Base-by-base conservation (phyloP, 768 basidiomycete genomes). In the Sporobolomyces phaffii region DNA sequence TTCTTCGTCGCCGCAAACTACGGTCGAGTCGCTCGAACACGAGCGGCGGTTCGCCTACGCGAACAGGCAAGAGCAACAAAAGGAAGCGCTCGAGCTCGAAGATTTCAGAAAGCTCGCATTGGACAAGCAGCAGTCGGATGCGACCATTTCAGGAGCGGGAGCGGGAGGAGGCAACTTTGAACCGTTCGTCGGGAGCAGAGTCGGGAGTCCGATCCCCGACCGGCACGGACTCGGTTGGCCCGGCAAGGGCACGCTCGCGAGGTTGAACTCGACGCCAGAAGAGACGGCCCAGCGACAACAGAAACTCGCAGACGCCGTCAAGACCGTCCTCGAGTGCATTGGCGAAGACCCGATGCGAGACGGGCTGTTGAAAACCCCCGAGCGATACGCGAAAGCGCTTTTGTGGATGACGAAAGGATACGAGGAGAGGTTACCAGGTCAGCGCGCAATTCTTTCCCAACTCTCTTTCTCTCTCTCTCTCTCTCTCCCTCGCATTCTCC, bases 341-440 rank as follows among this genome's bases (percentile, higher is more conserved):
- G 96, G 96, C 63, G 96, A 99, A 79, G 96, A 98, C 80, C 96
- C 96, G 8, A 86, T 90, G 77, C 84, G 96, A 40, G 94, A 98
- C 76, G 96, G 96, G 22, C 82, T 99, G 26, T 80, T 87, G 59
- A 85, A 86, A 75, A 99, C 96, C 2, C 96, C 96, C 29, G 90
- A 93, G 73, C 84, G 96, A 43, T 99, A 96, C 78, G 92, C 93
- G 28, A 90, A 98, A 79, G 91, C 96, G 31, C 81, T 99, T 60
- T 84, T 99, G 82, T 98, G 91, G 91, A 96, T 98, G 93, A 98
- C 96, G 38, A 86, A 88, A 76, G 96, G 96, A 14, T 99, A 99
- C 79, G 96, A 98, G 77, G 93, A 98, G 77, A 85, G 90, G 71
- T 80, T 99, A 72, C 85, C 87, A 79, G 90, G 92, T 91, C 60